Percentiles rank a stretch among this genome's conserved stretches.
Evolutionary conservation across 129 eudicot genomes (phyloP).

Genomic region (Centrapalus pauciflorus): DNA sequence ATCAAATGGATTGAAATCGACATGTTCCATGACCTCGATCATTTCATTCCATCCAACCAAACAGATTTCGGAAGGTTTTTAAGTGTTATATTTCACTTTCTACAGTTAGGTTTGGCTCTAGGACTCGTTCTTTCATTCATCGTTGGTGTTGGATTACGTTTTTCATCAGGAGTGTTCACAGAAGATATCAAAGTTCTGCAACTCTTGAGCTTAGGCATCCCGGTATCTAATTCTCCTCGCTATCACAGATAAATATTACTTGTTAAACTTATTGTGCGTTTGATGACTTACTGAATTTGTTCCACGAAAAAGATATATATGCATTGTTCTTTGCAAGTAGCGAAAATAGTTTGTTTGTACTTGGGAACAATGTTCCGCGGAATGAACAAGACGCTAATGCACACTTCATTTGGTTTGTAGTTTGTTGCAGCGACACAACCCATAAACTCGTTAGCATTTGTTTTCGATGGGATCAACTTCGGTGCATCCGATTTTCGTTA

Average conservation of each 20-base stretch:
- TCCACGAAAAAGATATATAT: too few relatives aligned
- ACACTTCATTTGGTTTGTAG: slow-evolving; percentile 11
- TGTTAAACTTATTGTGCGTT: too few relatives aligned
- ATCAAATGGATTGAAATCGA: too few relatives aligned
- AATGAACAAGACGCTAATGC: background rate
- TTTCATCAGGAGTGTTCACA: slow-evolving; percentile 40
- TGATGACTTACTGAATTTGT: too few relatives aligned
- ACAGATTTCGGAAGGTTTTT: too few relatives aligned
- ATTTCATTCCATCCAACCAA: too few relatives aligned
- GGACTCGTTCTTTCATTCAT: slow-evolving; percentile 39
- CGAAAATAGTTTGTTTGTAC: too few relatives aligned
- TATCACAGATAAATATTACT: too few relatives aligned
- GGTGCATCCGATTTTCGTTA: slow-evolving; percentile 64
- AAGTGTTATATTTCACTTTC: too few relatives aligned
- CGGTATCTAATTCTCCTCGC: slow-evolving; percentile 29
- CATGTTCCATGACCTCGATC: too few relatives aligned
- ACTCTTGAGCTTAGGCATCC: slow-evolving; percentile 42
- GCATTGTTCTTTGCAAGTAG: too few relatives aligned
- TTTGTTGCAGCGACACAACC: slow-evolving; percentile 73
- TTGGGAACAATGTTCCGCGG: too few relatives aligned
- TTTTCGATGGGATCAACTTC: slow-evolving; percentile 55
- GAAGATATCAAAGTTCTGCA: slow-evolving; percentile 37
- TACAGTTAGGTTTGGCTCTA: slow-evolving; percentile 44
- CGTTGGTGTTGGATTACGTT: slow-evolving; percentile 28
- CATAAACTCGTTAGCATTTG: slow-evolving; percentile 59